phyloP scores from a whole-genome alignment of 192 early-diverging fungal species.

The Obelidium mucronatum region DNA sequence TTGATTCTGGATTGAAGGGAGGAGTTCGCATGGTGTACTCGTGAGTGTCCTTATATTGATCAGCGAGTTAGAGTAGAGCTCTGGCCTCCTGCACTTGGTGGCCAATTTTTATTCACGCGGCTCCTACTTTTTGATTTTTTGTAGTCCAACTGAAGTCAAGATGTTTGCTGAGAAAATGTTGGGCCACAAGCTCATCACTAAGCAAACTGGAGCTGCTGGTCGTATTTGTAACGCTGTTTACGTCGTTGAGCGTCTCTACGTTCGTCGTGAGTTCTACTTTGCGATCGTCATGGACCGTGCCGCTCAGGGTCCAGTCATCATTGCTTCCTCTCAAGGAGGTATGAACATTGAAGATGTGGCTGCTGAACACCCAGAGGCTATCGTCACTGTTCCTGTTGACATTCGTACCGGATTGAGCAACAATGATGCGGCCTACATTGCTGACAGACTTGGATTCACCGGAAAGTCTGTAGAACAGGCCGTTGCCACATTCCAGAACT shows the following conservation, averaged over 20 bases:
- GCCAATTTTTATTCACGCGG: background rate
- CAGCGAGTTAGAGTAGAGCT: background rate
- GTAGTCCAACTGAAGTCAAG: conserved; percentile 85
- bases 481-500: conserved; percentile 86
- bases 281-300: conserved; percentile 97
- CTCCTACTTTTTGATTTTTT: conserved; percentile 4
- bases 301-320: conserved; percentile 92
- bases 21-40: conserved; percentile 93
- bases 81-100: background rate
- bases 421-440: conserved; percentile 79
- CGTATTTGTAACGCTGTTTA: conserved; percentile 94
- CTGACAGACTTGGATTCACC: conserved; percentile 89
- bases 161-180: conserved; percentile 94
- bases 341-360: conserved; percentile 98
- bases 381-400: conserved; percentile 90
- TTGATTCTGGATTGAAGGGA: conserved; percentile 95
- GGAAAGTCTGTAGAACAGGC: conserved; percentile 81
- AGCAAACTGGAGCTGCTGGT: conserved; percentile 96
- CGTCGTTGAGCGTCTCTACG: conserved; percentile 96
- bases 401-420: conserved; percentile 82
- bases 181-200: conserved; percentile 96
- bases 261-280: conserved; percentile 99
- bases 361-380: conserved; percentile 93
- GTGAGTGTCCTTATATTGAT: conserved; percentile 57
- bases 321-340: conserved; percentile 97